Base-by-base conservation (phyloP, 2,329 filamentous ascomycete species). In the Colletotrichum lentis region DNA sequence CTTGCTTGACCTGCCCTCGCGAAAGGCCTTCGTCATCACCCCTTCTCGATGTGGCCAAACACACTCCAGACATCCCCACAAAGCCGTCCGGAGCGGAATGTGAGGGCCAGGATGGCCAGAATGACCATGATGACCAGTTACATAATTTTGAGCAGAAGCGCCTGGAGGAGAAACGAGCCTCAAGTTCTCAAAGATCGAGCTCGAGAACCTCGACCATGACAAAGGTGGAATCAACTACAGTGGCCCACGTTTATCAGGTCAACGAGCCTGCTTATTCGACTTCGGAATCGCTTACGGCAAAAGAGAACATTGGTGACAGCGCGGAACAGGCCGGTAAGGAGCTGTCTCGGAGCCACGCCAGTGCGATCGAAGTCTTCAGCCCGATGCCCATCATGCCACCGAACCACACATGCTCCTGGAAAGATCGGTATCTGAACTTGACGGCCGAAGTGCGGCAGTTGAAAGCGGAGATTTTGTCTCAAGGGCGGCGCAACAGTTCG, bases 331-430 rank as follows among this genome's bases (percentile, higher is more conserved):
- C 5, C 20, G 14, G 31, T 16, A 37, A 27, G 4, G n/a, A 41
- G 24, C 12, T 16, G n/a, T 3, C 35, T 18, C 27, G 22, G 8
- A 37, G 5, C 46, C 44, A 24, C 11, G n/a, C 24, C 18, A 18
- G 18, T 8, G 43, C 41, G 7, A n/a, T 67, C 44, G 74, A 77
- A 56, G 72, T 77, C 50, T 74, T 76, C 47, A 77, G 74, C 11
- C 78, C 79, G 0, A 74, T 69, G 14, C 77, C 80, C 24, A 73
- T 79, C 27, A 74, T 78, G 54, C 75, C 78, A 35, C 74, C 77
- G 16, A 77, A 80, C 27, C 82, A 83, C 66, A 73, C 77, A 10
- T 83, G 82, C 70, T 73, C 73, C 52, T 84, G 77, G 83, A 80
- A 78, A 67, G 76, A 80, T 5, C 77, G 76, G 7, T 84, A 82